phyloP scores from a whole-genome alignment of 306 rosid species.

The Luffa acutangula region DNA sequence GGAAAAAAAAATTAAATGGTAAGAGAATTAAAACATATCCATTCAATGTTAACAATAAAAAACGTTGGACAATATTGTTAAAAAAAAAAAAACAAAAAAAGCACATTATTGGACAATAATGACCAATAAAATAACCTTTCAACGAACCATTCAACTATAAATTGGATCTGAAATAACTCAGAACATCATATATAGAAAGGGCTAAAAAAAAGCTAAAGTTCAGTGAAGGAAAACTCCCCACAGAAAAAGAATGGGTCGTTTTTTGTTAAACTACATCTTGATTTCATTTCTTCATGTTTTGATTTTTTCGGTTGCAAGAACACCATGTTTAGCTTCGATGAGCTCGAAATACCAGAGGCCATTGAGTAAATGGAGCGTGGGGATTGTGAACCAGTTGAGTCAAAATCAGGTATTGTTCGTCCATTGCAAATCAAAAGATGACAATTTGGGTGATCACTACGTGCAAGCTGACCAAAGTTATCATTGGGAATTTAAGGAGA shows the following conservation, averaged over 20 bases:
- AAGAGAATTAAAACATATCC: no score
- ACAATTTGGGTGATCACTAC: not conserved
- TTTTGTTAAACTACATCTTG: not conserved
- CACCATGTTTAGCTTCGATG: no score
- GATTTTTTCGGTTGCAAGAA: no score
- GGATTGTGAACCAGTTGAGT: not conserved
- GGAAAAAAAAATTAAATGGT: no score
- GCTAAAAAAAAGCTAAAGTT: not conserved
- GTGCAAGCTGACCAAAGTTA: not conserved
- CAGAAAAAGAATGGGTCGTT: not conserved
- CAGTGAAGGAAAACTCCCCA: no score
- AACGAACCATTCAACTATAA: no score
- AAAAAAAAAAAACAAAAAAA: no score
- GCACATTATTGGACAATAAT: no score
- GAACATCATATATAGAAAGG: not conserved
- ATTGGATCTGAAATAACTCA: not conserved
- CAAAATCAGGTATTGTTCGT: not conserved
- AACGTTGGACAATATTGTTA: no score
- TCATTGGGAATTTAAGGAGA: not conserved
- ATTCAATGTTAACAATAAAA: no score
- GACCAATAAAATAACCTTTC: no score
- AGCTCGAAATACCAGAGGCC: no score
- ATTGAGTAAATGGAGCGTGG: not conserved
- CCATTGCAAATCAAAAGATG: not conserved
- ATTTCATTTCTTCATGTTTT: not conserved